These are phyloP conservation scores for Ceratobasidium sp. DNA, from an alignment of 1,284 basidiomycete species.

Conservation along the genomic window DNA sequence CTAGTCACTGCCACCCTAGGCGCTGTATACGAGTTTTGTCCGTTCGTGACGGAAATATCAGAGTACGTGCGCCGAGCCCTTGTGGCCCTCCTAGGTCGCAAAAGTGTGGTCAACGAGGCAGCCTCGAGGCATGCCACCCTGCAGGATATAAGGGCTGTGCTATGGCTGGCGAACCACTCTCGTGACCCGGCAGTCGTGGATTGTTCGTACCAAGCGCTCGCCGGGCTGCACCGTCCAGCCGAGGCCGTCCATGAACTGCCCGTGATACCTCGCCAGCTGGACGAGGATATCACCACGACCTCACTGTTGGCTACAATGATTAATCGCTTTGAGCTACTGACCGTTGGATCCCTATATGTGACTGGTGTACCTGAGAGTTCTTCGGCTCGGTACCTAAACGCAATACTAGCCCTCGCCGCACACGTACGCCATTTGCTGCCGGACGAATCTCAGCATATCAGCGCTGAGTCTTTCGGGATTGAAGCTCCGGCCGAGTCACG, in stretches of 20 bases:
- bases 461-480: no score
- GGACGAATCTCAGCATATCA: no score
- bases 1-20: neutral
- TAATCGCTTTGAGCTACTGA: neutral
- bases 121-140: neutral
- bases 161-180: constrained; percentile 24
- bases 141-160: constrained; percentile 28
- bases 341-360: neutral
- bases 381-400: neutral
- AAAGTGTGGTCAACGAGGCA: neutral
- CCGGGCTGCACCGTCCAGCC: neutral
- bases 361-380: neutral
- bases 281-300: neutral
- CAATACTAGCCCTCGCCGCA: neutral
- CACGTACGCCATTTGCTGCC: neutral
- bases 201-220: constrained; percentile 32
- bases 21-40: neutral
- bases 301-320: neutral
- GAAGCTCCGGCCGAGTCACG: no score
- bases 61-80: neutral
- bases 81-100: neutral
- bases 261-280: neutral
- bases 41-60: constrained; percentile 4
- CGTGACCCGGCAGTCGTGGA: constrained; percentile 19
- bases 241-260: neutral